These are phyloP conservation scores for Plectosphaerella plurivora DNA, from an alignment of 2,329 filamentous ascomycete genomes.

Conservation along the genomic window DNA sequence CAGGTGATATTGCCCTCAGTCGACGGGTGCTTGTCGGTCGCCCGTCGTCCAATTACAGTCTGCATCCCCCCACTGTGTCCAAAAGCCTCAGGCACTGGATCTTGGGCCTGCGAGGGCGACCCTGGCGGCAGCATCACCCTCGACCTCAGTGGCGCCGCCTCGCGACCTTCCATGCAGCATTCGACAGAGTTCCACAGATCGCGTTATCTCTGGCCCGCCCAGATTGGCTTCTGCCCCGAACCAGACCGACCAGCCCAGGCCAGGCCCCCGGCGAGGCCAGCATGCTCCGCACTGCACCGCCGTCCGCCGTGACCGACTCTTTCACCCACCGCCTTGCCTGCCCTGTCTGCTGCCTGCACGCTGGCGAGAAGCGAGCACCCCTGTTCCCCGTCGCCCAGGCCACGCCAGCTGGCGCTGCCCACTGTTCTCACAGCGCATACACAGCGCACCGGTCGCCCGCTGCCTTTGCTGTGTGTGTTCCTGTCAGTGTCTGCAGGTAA, in stretches of 20 bases:
- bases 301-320: not conserved
- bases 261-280: too few species aligned
- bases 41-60: not conserved
- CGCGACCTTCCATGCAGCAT: conserved; percentile 3
- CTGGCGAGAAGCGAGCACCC: not conserved
- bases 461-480: too few species aligned
- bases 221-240: not conserved
- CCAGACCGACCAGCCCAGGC: too few species aligned
- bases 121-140: not conserved
- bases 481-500: too few species aligned
- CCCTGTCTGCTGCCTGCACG: too few species aligned
- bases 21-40: not conserved
- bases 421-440: too few species aligned
- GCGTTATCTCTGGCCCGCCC: conserved; percentile 3
- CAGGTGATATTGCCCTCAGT: too few species aligned
- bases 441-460: too few species aligned
- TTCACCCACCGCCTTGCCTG: not conserved
- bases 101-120: not conserved
- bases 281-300: not conserved
- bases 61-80: not conserved
- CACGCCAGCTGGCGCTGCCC: not conserved
- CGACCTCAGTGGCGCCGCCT: not conserved
- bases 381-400: not conserved
- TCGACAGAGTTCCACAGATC: conserved; percentile 3
- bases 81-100: not conserved